Evolutionary conservation across 257 asterid species (phyloP), one percentile per base, ranked within the genome.

Genomic region (Thymus mandschuricus): DNA sequence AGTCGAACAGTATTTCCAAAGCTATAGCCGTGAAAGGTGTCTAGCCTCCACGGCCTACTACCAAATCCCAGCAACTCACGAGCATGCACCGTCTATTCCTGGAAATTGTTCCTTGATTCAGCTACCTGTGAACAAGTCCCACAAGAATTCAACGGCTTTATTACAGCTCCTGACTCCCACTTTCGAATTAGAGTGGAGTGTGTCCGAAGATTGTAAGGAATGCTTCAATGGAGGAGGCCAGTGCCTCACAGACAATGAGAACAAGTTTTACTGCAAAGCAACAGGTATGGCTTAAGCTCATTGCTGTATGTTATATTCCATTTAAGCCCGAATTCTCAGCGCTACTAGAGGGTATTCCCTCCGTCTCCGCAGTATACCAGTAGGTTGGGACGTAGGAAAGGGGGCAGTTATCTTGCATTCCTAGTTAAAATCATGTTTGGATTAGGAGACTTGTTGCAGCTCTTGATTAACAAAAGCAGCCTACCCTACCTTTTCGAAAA

Each of bases 161-260:
- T 30, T 31, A 28, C 3, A 59, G 2, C n/a, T 34, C 63, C 29
- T 83, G 41, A 51, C 70, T 13, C 3, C 73, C 60, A 76, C 51
- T 1, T 81, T 66, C 61, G 30, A 9, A 1, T 21, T 88, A 1
- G 75, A 81, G 70, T 84, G 84, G 86, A n/a, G 63, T 72, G 58
- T 86, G 29, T 74, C 84, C 12, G 55, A 56, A 5, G 59, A 10
- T 6, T 86, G 88, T 66, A 15, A 0, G 77, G 15, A 1, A 4
- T 86, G 90, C 49, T 60, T 60, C 34, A 11, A 6, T 1, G 44
- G 64, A 35, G 88, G 88, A 68, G 82, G 86, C 29, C 79, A 71
- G 78, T 82, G 87, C 63, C 41, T 65, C 50, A 68, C 56, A 59
- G 70, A 58, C 9, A 27, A 8, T 3, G n/a, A 6, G 30, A 66